phyloP scores from a whole-genome alignment of 495 filamentous ascomycete genomes.

The Talaromyces borbonicus region DNA sequence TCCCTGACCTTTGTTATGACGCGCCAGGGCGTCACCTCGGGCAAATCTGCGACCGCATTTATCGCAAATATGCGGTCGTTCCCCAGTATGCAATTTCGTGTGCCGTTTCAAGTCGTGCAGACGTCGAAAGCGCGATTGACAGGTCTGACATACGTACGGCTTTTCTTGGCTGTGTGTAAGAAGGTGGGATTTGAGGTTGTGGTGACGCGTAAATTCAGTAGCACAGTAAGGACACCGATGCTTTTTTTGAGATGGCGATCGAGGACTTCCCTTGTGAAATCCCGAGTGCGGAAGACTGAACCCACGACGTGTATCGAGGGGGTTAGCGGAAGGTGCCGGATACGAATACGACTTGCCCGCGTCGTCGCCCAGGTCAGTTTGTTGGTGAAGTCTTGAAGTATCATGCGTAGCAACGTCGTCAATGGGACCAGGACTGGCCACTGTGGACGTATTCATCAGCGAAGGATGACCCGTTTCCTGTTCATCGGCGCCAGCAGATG shows the following conservation, averaged over 20 bases:
- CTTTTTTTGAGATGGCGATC: conserved; percentile 73
- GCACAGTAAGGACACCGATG: conserved; percentile 95
- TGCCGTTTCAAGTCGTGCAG: conserved; percentile 95
- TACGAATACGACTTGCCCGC: conserved; percentile 44
- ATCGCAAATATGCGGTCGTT: conserved; percentile 86
- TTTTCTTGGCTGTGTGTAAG: conserved; percentile 98
- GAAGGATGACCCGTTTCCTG: conserved; percentile 20
- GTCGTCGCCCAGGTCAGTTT: conserved; percentile 33
- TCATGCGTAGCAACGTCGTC: conserved; percentile 36
- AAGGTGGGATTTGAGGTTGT: conserved; percentile 98
- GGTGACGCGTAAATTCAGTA: conserved; percentile 93
- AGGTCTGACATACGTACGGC: conserved; percentile 84
- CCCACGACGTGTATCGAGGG: conserved; percentile 47
- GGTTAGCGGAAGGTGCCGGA: conserved; percentile 36
- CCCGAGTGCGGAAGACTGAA: conserved; percentile 69
- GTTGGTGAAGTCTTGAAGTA: conserved; percentile 25
- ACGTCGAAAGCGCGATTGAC: conserved; percentile 79
- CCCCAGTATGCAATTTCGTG: conserved; percentile 91
- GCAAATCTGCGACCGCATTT: conserved; percentile 94
- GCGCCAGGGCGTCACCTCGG: conserved; percentile 85
- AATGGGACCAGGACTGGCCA: conserved; percentile 38
- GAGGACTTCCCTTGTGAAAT: conserved; percentile 48
- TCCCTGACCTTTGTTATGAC: conserved; percentile 92
- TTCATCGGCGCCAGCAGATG: conserved; percentile 24
- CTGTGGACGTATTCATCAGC: conserved; percentile 32